These are phyloP conservation scores for Sporothrix humicola DNA, from an alignment of 2,329 filamentous ascomycete species.

Conservation along the genomic window DNA sequence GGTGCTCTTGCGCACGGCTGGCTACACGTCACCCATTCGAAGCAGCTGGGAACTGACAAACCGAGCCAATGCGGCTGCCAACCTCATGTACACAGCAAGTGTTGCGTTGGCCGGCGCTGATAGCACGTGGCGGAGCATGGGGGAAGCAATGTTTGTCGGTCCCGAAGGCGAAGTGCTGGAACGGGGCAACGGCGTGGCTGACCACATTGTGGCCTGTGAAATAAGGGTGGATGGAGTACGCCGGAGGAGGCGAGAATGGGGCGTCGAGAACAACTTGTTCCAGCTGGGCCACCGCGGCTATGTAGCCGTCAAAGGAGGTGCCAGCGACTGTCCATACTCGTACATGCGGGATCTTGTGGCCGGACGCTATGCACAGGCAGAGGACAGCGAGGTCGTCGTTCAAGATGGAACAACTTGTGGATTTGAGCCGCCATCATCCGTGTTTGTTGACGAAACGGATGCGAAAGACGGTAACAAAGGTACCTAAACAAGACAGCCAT, in stretches of 20 bases:
- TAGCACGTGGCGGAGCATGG: slow-evolving; percentile 32
- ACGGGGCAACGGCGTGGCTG: slow-evolving; percentile 27
- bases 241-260: slow-evolving; percentile 27
- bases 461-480: neutral
- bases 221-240: slow-evolving; percentile 26
- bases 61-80: slow-evolving; percentile 26
- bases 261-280: slow-evolving; percentile 33
- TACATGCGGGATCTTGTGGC: slow-evolving; percentile 30
- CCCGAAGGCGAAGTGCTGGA: slow-evolving; percentile 31
- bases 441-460: slow-evolving; percentile 1
- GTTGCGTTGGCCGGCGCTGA: slow-evolving; percentile 29
- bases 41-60: slow-evolving; percentile 31
- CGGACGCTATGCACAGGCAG: slow-evolving; percentile 19
- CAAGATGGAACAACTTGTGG: slow-evolving; percentile 23
- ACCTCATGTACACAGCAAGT: slow-evolving; percentile 32
- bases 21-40: slow-evolving; percentile 32
- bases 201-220: slow-evolving; percentile 32
- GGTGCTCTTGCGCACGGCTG: slow-evolving; percentile 30
- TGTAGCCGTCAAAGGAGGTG: slow-evolving; percentile 26
- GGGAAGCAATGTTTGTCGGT: slow-evolving; percentile 30
- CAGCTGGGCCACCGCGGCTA: slow-evolving; percentile 31
- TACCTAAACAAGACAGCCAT: neutral
- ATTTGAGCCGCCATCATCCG: neutral
- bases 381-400: slow-evolving; percentile 26
- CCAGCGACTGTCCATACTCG: slow-evolving; percentile 29